Conservation (phyloP, 179 eudicot genomes). For the Camellia oleifera region DNA sequence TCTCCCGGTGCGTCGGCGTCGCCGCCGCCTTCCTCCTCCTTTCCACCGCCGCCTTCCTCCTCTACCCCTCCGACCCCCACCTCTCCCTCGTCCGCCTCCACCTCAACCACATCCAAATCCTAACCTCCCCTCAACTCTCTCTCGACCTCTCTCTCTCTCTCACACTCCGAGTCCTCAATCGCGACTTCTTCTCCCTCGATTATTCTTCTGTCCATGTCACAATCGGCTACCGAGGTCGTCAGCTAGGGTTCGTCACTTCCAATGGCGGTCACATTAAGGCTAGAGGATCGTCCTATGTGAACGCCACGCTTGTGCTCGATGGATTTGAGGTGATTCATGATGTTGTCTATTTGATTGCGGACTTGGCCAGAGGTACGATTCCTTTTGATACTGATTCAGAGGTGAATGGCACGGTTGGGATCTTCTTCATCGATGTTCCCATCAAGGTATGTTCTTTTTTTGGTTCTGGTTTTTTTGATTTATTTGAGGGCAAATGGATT, state of each 20-base stretch:
- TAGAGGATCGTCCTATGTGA: slow-evolving; percentile 39
- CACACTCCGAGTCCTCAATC: slow-evolving; percentile 41
- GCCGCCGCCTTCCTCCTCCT: slow-evolving; percentile 23
- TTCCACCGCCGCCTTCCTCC: slow-evolving; percentile 22
- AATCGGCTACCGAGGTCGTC: slow-evolving; percentile 43
- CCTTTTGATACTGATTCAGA: slow-evolving; percentile 52
- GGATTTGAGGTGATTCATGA: slow-evolving; percentile 54
- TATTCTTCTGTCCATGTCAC: slow-evolving; percentile 34
- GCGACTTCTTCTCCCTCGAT: slow-evolving; percentile 41
- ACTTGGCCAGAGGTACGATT: slow-evolving; percentile 48
- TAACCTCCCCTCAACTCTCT: slow-evolving; percentile 30
- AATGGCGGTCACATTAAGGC: slow-evolving; percentile 39
- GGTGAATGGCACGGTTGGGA: slow-evolving; percentile 35
- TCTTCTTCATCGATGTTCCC: slow-evolving; percentile 36
- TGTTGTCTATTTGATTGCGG: slow-evolving; percentile 45
- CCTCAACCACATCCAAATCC: slow-evolving; percentile 38
- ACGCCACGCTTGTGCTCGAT: slow-evolving; percentile 41
- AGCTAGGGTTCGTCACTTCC: slow-evolving; percentile 49
- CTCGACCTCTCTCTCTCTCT: slow-evolving; percentile 43
- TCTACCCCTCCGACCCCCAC: slow-evolving; percentile 53
- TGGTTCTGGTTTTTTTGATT: neutral
- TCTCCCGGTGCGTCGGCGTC: slow-evolving; percentile 15
- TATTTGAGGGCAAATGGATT: neutral
- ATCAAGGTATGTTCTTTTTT: slow-evolving; percentile 29
- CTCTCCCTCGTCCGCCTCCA: slow-evolving; percentile 44